phyloP scores from a whole-genome alignment of 805 yeast genomes.

The Blastobotrys muscicola region DNA sequence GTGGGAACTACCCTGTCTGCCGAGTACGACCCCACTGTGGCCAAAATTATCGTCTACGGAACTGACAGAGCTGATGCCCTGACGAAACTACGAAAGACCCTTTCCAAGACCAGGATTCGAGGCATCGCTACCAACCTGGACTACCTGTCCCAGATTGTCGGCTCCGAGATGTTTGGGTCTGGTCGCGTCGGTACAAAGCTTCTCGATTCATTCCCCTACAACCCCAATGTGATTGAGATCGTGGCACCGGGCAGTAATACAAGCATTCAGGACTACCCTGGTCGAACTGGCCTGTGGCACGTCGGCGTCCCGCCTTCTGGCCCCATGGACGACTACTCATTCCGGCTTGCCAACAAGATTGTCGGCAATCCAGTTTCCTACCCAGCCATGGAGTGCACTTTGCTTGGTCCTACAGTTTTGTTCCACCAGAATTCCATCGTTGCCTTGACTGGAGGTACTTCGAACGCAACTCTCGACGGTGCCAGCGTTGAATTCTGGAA shows the following conservation, averaged over 20 bases:
- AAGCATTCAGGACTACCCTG: conserved; percentile 93
- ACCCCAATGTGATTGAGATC: conserved; percentile 78
- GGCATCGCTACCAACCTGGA: conserved; percentile 90
- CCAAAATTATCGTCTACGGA: conserved; percentile 94
- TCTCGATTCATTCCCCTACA: conserved; percentile 69
- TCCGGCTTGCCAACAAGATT: conserved; percentile 78
- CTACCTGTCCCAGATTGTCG: conserved; percentile 76
- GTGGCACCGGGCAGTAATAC: conserved; percentile 89
- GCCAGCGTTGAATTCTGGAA: conserved; percentile 50
- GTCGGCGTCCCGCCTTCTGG: conserved; percentile 98
- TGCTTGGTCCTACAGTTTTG: conserved; percentile 74
- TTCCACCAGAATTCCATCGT: conserved; percentile 76
- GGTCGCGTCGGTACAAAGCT: conserved; percentile 84
- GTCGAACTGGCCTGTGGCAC: conserved; percentile 77
- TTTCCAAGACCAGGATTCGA: conserved; percentile 74
- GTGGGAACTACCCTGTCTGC: conserved; percentile 84
- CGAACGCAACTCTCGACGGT: conserved; percentile 58
- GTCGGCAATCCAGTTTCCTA: conserved; percentile 79
- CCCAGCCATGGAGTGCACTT: conserved; percentile 85
- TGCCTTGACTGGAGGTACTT: conserved; percentile 82
- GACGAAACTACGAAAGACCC: conserved; percentile 62
- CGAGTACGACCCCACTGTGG: conserved; percentile 93
- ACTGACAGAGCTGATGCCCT: conserved; percentile 81
- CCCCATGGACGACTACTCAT: conserved; percentile 92
- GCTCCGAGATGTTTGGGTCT: conserved; percentile 72